A percentile compares a stretch with the other conserved stretches of the same genome.
Evolutionary conservation across 1,284 basidiomycete genomes (phyloP).

Genomic region (Coniferiporia sulphurascens): DNA sequence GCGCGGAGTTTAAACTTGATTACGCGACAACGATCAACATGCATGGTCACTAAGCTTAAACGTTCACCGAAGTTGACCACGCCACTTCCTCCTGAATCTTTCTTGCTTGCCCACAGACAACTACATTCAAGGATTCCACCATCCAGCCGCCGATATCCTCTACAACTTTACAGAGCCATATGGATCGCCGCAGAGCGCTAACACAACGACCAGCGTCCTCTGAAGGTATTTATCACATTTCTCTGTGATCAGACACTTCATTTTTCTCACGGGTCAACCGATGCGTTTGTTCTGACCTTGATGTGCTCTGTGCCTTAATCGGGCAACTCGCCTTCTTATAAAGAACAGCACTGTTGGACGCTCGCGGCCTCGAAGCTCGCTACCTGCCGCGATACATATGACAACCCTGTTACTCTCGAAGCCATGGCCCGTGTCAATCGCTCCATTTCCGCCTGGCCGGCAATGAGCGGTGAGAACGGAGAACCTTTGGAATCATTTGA

Average conservation of each 20-base stretch:
- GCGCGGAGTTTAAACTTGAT: slow-evolving; percentile 4
- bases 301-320: slow-evolving; percentile 4
- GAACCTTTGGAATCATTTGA: slow-evolving; percentile 63
- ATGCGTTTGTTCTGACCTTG: slow-evolving; percentile 1
- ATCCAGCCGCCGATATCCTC: not conserved
- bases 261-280: not conserved
- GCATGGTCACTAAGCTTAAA: too few species aligned
- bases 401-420: slow-evolving; percentile 45
- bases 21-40: not conserved
- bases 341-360: slow-evolving; percentile 50
- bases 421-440: slow-evolving; percentile 67
- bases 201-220: slow-evolving; percentile 51
- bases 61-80: not conserved
- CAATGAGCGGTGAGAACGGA: slow-evolving; percentile 46
- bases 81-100: not conserved
- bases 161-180: slow-evolving; percentile 25
- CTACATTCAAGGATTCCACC: too few species aligned
- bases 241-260: not conserved
- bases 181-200: slow-evolving; percentile 51
- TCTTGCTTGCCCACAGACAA: too few species aligned
- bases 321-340: slow-evolving; percentile 9
- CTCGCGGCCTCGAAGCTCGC: slow-evolving; percentile 55
- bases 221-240: slow-evolving; percentile 41
- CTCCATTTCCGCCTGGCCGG: slow-evolving; percentile 63
- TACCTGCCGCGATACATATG: slow-evolving; percentile 48